Conservation (phyloP, 2,329 filamentous ascomycete species). For the Xylariaceae sp. region DNA sequence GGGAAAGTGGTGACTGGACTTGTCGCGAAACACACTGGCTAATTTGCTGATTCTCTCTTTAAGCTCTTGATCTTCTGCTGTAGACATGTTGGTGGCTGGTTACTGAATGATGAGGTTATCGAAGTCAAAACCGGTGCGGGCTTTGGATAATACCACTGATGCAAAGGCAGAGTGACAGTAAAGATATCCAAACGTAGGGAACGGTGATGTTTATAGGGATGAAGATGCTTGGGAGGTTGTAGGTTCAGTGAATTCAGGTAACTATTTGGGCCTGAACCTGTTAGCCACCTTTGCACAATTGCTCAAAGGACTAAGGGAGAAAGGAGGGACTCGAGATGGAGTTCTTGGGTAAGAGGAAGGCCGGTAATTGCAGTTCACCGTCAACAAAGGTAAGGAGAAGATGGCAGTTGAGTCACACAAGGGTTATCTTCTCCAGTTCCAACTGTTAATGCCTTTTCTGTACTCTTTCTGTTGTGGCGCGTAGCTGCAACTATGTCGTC, state of each 20-base stretch:
- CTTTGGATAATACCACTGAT: neutral
- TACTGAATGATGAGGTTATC: conserved; percentile 20
- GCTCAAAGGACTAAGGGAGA: conserved; percentile 6
- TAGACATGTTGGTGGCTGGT: conserved; percentile 33
- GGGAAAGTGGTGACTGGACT: neutral
- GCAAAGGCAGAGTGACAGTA: neutral
- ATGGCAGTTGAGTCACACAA: neutral
- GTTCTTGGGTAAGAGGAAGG: conserved; percentile 3
- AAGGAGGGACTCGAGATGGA: neutral
- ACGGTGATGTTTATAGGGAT: neutral
- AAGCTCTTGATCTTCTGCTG: conserved; percentile 56
- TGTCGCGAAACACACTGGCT: conserved; percentile 48
- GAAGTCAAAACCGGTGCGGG: conserved; percentile 21
- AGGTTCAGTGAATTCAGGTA: neutral
- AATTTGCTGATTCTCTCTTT: conserved; percentile 60
- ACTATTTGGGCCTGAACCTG: neutral
- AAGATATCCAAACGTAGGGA: neutral
- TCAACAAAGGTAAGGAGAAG: conserved; percentile 13
- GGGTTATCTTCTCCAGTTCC: conserved; percentile 1
- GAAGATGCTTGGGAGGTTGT: neutral
- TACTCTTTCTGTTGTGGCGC: conserved; percentile 5
- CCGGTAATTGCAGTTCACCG: conserved; percentile 17
- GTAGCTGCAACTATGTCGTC: conserved; percentile 26
- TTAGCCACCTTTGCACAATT: neutral
- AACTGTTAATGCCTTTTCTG: conserved; percentile 1